These are phyloP conservation scores for Cadophora sp. DNA, from an alignment of 2,329 filamentous ascomycete species.

Conservation along the genomic window DNA sequence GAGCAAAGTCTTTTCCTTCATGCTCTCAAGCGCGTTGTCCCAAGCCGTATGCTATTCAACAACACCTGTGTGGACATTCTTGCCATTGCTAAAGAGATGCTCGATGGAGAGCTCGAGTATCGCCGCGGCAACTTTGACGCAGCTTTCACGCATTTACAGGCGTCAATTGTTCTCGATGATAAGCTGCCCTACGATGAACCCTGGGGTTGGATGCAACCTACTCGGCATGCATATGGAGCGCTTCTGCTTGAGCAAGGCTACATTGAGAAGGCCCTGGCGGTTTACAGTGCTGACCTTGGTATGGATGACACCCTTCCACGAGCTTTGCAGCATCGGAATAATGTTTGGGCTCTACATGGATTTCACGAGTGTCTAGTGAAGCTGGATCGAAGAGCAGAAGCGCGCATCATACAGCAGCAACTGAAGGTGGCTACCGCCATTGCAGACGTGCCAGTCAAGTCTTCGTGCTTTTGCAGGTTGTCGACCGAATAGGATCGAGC, in stretches of 20 bases:
- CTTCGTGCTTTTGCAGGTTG: constrained; percentile 64
- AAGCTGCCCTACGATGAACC: constrained; percentile 74
- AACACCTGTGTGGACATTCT: constrained; percentile 71
- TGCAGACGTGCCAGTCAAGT: constrained; percentile 64
- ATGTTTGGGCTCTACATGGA: constrained; percentile 78
- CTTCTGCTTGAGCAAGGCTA: constrained; percentile 70
- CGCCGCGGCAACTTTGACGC: constrained; percentile 61
- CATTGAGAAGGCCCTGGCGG: constrained; percentile 59
- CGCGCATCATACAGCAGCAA: constrained; percentile 54
- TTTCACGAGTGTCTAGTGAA: constrained; percentile 72
- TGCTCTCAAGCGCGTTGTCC: constrained; percentile 59
- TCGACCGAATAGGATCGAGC: neutral
- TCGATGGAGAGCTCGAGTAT: constrained; percentile 78
- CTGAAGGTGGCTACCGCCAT: constrained; percentile 58
- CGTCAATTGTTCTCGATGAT: constrained; percentile 66
- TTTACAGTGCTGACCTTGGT: constrained; percentile 68
- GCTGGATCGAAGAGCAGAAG: constrained; percentile 57
- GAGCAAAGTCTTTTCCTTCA: constrained; percentile 58
- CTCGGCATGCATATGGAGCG: constrained; percentile 73
- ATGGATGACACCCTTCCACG: constrained; percentile 65
- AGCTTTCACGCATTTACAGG: constrained; percentile 65
- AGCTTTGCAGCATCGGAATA: constrained; percentile 71
- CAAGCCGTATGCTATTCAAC: constrained; percentile 70
- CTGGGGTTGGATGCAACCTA: constrained; percentile 82
- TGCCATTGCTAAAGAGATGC: constrained; percentile 66